A percentile compares a stretch with the other conserved stretches of the same genome.
phyloP scores from a whole-genome alignment of 2,329 filamentous ascomycete species.

The Stemphylium beticola region DNA sequence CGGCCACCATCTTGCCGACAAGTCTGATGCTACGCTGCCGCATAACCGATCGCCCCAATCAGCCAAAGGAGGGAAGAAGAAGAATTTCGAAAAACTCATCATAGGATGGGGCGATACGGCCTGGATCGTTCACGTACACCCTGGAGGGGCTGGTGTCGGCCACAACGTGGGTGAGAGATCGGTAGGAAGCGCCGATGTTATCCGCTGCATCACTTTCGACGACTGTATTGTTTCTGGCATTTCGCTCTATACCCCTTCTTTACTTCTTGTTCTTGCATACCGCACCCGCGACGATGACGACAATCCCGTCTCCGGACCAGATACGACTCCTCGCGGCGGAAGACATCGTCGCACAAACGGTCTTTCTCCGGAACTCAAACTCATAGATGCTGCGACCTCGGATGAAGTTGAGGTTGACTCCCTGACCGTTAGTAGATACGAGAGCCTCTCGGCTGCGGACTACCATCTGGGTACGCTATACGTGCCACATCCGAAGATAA shows the following conservation, averaged over 20 bases:
- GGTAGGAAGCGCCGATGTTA: constrained; percentile 83
- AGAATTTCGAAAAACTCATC: constrained; percentile 73
- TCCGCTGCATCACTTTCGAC: constrained; percentile 85
- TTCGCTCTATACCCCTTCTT: constrained; percentile 90
- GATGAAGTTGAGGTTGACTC: constrained; percentile 87
- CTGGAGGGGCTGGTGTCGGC: constrained; percentile 70
- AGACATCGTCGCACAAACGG: constrained; percentile 77
- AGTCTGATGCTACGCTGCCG: constrained; percentile 41
- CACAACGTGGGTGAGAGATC: constrained; percentile 73
- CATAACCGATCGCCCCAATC: constrained; percentile 55
- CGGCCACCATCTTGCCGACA: constrained; percentile 38
- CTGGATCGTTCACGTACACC: constrained; percentile 92
- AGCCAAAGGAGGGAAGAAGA: constrained; percentile 44
- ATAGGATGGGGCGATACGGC: constrained; percentile 96
- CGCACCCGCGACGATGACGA: constrained; percentile 76
- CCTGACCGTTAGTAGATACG: constrained; percentile 83
- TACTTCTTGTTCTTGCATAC: constrained; percentile 91
- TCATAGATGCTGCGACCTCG: constrained; percentile 85
- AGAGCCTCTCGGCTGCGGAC: constrained; percentile 83
- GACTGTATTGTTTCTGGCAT: constrained; percentile 98
- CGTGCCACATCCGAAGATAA: constrained; percentile 70
- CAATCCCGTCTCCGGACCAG: constrained; percentile 59
- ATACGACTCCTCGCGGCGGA: constrained; percentile 68
- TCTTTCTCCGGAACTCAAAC: constrained; percentile 82
- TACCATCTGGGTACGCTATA: constrained; percentile 89